Percentiles rank a stretch among this genome's conserved stretches.
phyloP scores from a whole-genome alignment of 306 rosid genomes.

The Astragalus membranaceus region DNA sequence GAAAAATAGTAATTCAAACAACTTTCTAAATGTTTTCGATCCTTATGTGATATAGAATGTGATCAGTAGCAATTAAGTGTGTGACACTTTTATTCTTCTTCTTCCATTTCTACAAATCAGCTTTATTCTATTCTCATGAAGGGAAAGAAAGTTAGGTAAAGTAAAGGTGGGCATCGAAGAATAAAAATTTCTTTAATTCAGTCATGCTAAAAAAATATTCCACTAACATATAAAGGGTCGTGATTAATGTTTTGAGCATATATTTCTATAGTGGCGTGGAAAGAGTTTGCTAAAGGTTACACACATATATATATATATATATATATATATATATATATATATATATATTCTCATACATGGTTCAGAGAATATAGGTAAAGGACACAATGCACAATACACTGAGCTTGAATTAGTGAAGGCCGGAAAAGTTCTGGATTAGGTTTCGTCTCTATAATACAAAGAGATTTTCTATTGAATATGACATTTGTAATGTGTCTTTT shows the following conservation, averaged over 20 bases:
- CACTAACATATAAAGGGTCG: slow-evolving; percentile 45
- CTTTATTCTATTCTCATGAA: slow-evolving; percentile 44
- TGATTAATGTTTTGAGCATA: slow-evolving; percentile 19
- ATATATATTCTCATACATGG: slow-evolving; percentile 18
- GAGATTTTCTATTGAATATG: neutral
- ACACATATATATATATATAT: slow-evolving; percentile 19
- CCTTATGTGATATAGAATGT: too few species aligned
- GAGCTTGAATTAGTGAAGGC: slow-evolving; percentile 1
- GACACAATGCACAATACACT: neutral
- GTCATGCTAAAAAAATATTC: slow-evolving; percentile 24
- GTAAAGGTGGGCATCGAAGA: slow-evolving; percentile 47
- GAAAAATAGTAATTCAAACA: too few species aligned
- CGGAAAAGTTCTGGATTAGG: slow-evolving; percentile 7
- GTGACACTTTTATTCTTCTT: too few species aligned
- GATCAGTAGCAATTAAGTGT: too few species aligned
- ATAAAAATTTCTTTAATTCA: slow-evolving; percentile 48
- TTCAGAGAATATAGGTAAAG: slow-evolving; percentile 16
- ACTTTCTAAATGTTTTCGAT: too few species aligned
- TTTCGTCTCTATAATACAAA: neutral
- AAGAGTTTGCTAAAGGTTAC: slow-evolving; percentile 24
- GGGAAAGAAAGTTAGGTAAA: neutral
- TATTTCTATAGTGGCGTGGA: slow-evolving; percentile 19
- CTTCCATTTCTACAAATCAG: neutral
- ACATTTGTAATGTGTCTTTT: neutral
- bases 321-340: neutral